phyloP scores from a whole-genome alignment of 352 stramenopile genomes.

The Phytophthora quininea region DNA sequence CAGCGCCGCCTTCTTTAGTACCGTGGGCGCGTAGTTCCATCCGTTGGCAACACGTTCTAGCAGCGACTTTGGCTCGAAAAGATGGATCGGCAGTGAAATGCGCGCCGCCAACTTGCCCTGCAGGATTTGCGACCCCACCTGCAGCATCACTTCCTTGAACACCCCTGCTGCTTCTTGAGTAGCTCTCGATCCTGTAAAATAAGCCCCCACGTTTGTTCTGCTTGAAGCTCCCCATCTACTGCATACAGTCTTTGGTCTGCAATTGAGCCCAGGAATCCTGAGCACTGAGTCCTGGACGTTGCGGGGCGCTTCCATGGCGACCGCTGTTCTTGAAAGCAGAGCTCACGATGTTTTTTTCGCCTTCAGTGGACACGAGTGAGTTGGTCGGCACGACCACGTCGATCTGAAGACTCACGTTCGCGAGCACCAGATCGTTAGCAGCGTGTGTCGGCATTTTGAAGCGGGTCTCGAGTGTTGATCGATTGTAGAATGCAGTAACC shows the following conservation, averaged over 20 bases:
- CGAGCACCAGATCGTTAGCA: slow-evolving; percentile 36
- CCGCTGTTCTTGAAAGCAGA: slow-evolving; percentile 7
- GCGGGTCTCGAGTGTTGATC: neutral
- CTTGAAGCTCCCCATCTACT: slow-evolving; percentile 64
- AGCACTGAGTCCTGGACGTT: slow-evolving; percentile 18
- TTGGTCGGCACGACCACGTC: slow-evolving; percentile 50
- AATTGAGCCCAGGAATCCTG: slow-evolving; percentile 53
- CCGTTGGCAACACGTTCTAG: slow-evolving; percentile 77
- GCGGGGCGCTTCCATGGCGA: slow-evolving; percentile 8
- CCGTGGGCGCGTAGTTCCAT: slow-evolving; percentile 79
- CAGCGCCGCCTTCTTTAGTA: slow-evolving; percentile 73
- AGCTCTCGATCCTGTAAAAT: slow-evolving; percentile 68
- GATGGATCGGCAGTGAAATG: slow-evolving; percentile 77
- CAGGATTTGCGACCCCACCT: slow-evolving; percentile 72
- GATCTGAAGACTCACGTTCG: slow-evolving; percentile 61
- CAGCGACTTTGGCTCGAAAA: slow-evolving; percentile 76
- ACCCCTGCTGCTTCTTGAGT: slow-evolving; percentile 86
- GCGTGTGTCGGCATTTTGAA: slow-evolving; percentile 21
- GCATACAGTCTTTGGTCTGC: slow-evolving; percentile 62
- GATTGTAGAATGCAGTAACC: neutral
- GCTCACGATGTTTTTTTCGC: slow-evolving; percentile 28
- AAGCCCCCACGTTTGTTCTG: slow-evolving; percentile 74
- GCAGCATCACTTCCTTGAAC: slow-evolving; percentile 80
- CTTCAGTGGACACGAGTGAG: slow-evolving; percentile 42
- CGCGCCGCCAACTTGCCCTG: slow-evolving; percentile 70